Evolutionary conservation across 768 basidiomycete genomes (phyloP).

Genomic region (Pisolithus marmoratus): DNA sequence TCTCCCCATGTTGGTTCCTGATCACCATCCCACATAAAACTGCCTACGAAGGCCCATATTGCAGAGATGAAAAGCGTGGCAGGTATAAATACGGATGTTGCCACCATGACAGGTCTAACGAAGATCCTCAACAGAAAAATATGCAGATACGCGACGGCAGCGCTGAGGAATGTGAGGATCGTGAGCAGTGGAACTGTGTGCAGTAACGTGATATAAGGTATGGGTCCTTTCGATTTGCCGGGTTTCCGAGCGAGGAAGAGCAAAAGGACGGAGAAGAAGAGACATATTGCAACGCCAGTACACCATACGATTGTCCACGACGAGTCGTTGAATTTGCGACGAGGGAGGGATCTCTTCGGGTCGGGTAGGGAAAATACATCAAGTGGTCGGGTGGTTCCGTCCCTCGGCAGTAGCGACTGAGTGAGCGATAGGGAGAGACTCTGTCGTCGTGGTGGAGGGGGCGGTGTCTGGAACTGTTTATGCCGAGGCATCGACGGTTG

Average conservation of each 20-base stretch:
- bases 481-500: conserved; percentile 17
- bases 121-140: conserved; percentile 75
- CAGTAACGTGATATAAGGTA: conserved; percentile 65
- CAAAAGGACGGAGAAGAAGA: conserved; percentile 59
- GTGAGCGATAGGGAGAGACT: conserved; percentile 64
- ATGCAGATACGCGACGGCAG: conserved; percentile 65
- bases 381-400: conserved; percentile 55
- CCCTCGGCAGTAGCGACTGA: conserved; percentile 72
- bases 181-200: conserved; percentile 75
- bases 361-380: conserved; percentile 77
- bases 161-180: conserved; percentile 66
- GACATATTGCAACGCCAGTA: conserved; percentile 50
- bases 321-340: conserved; percentile 70
- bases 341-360: conserved; percentile 59
- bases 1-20: conserved; percentile 74
- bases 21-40: conserved; percentile 56
- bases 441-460: conserved; percentile 38
- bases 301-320: conserved; percentile 68
- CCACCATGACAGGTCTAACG: conserved; percentile 77
- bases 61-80: conserved; percentile 68
- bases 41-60: conserved; percentile 77
- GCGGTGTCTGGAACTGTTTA: conserved; percentile 34
- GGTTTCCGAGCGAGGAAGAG: conserved; percentile 55
- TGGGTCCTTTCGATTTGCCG: conserved; percentile 14
- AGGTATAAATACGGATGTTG: conserved; percentile 72